Evolutionary conservation across 176 grass and related monocot genomes (phyloP), one percentile per base, ranked within the genome.

Genomic region (Paspalum notatum): DNA sequence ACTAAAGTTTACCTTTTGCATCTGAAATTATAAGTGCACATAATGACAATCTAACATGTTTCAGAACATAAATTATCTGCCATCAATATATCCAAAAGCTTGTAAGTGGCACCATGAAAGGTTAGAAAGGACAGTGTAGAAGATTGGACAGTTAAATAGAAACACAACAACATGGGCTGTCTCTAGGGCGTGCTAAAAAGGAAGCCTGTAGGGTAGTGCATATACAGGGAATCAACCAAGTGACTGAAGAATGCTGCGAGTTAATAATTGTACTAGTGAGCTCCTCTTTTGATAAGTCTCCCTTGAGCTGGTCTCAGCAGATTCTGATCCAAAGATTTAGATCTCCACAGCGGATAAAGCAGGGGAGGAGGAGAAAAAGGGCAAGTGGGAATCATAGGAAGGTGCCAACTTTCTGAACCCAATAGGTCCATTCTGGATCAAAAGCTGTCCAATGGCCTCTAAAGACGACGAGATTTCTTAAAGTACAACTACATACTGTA

Each of bases 301-400:
- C 75, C 24, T 68, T 79, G 67, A 71, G 83, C 73, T 61, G 68
- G 59, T 83, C 53, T 84, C 80, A 73, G 73, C 56, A 89, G 70
- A 89, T 84, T 69, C 87, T 89, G 59, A 80, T 75, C 32, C 62
- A 89, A 62, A 84, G 68, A 75, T 75, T 60, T 86, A 81, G 71
- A 80, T 74, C 45, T 80, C 69, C 37, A 75, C 72, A 77, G 73
- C 72, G 77, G 73, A 68, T 75, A 75, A 84, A 89, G 81, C 25
- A 43, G 60, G 25, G 74, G 50, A 68, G 44, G 75, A 49, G 74
- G 72, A 52, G 52, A 52, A 21, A 67, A 89, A 75, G 68, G 68
- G 70, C 62, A 68, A 80, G 55, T 25, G 62, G 45, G 53, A 62
- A 89, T 89, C 81, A 89, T 89, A 60, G 76, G 76, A 89, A 76